These are phyloP conservation scores for Hirschioporus abietinus DNA, from an alignment of 768 basidiomycete species.

Conservation along the genomic window DNA sequence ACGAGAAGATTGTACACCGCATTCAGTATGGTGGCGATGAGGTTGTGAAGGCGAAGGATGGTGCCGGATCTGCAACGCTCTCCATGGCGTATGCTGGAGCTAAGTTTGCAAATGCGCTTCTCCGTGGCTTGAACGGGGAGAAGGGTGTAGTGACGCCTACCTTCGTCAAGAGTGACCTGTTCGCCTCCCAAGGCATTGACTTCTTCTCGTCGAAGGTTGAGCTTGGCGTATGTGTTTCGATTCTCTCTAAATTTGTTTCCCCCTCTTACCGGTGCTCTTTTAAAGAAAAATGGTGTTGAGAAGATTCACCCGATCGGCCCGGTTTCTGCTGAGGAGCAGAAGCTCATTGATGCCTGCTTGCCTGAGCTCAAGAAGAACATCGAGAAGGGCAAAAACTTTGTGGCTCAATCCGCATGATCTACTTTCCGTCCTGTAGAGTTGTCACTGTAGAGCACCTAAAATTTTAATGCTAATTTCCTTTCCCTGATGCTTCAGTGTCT, in stretches of 20 bases:
- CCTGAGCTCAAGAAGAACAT: conserved; percentile 98
- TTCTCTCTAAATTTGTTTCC: conserved; percentile 4
- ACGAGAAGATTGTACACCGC: conserved; percentile 77
- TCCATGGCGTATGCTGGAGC: conserved; percentile 78
- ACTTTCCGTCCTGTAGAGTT: background rate
- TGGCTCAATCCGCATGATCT: conserved; percentile 29
- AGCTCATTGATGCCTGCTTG: conserved; percentile 79
- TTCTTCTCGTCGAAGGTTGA: conserved; percentile 95
- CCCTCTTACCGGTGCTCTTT: conserved; percentile 14
- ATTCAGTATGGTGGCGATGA: conserved; percentile 99
- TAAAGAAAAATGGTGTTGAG: conserved; percentile 78
- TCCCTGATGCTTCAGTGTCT: no score
- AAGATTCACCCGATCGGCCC: conserved; percentile 84
- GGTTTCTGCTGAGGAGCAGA: conserved; percentile 77
- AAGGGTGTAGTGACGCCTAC: conserved; percentile 71
- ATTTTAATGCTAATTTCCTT: background rate
- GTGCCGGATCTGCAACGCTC: conserved; percentile 69
- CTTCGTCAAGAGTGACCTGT: conserved; percentile 87
- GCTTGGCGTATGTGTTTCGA: conserved; percentile 64
- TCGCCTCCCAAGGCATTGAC: conserved; percentile 77
- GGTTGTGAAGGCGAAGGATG: conserved; percentile 97
- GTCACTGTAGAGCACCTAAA: background rate
- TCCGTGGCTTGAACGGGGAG: conserved; percentile 62
- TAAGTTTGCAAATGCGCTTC: conserved; percentile 56
- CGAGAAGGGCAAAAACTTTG: conserved; percentile 86